These are phyloP conservation scores for Zizania latifolia DNA, from an alignment of 176 grass and related monocot genomes.

Conservation along the genomic window DNA sequence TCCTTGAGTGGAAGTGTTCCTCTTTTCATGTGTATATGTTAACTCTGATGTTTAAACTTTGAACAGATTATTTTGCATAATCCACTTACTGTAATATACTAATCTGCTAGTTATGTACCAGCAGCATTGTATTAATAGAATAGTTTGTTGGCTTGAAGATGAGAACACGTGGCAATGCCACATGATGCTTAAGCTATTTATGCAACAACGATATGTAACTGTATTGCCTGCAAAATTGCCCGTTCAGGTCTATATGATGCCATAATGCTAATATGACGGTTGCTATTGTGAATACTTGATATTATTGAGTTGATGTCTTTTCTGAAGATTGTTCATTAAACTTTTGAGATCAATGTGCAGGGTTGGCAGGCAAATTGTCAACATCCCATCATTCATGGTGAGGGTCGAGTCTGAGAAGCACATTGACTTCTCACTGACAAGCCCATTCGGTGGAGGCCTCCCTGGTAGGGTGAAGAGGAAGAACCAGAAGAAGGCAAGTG, in stretches of 20 bases:
- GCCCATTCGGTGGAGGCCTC: conserved; percentile 20
- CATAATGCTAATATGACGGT: not conserved
- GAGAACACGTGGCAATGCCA: not conserved
- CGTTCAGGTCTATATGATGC: too few species aligned
- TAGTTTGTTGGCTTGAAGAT: too few species aligned
- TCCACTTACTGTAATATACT: not conserved
- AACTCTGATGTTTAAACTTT: not conserved
- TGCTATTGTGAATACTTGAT: not conserved
- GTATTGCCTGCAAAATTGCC: too few species aligned
- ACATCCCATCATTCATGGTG: conserved; percentile 41
- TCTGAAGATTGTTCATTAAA: not conserved
- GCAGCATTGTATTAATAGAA: not conserved
- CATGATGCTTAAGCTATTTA: not conserved
- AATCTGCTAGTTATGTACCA: not conserved
- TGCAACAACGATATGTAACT: not conserved
- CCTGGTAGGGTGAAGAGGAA: conserved; percentile 36
- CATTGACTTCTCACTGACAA: conserved; percentile 31
- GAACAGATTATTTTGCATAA: not conserved
- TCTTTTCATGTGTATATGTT: too few species aligned
- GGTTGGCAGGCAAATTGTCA: conserved; percentile 36
- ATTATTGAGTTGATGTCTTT: not conserved
- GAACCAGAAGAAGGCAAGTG: conserved; percentile 35
- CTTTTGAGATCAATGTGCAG: conserved; percentile 4
- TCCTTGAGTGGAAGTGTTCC: too few species aligned
- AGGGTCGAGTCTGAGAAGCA: conserved; percentile 36